Conservation (phyloP, 805 yeast species). For the Saccharomyces mikatae region DNA sequence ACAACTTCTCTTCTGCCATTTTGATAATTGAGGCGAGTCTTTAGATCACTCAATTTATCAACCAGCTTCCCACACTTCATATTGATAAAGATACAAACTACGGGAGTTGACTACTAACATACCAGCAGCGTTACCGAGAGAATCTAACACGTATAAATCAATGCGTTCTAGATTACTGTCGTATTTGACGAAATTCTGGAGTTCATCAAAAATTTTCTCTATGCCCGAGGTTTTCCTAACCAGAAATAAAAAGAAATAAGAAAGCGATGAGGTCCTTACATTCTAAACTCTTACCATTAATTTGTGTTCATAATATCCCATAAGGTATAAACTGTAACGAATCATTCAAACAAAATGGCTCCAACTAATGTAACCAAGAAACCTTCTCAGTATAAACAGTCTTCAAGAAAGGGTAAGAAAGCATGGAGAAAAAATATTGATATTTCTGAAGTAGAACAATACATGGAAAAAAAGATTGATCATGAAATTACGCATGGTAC, state of each 20-base stretch:
- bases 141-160: not conserved
- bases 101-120: not conserved
- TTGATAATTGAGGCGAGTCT: not conserved
- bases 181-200: not conserved
- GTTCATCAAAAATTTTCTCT: not conserved
- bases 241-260: not conserved
- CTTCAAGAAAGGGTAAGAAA: constrained; percentile 85
- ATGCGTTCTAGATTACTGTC: not conserved
- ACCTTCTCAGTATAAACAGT: constrained; percentile 56
- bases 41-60: too few species aligned
- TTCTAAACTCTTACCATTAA: not conserved
- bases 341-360: constrained; percentile 12
- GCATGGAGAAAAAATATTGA: constrained; percentile 97
- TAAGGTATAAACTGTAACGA: not conserved
- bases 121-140: not conserved
- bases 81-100: too few species aligned
- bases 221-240: not conserved
- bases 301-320: not conserved
- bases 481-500: constrained; percentile 35
- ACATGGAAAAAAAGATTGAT: constrained; percentile 62
- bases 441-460: constrained; percentile 65
- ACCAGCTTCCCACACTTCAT: not conserved
- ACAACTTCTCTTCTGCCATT: not conserved
- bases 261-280: not conserved
- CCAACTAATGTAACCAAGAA: constrained; percentile 22